Percentiles rank a stretch among this genome's conserved stretches.
phyloP scores from a whole-genome alignment of 192 early-diverging fungal species.

The Coemansia brasiliensis region DNA sequence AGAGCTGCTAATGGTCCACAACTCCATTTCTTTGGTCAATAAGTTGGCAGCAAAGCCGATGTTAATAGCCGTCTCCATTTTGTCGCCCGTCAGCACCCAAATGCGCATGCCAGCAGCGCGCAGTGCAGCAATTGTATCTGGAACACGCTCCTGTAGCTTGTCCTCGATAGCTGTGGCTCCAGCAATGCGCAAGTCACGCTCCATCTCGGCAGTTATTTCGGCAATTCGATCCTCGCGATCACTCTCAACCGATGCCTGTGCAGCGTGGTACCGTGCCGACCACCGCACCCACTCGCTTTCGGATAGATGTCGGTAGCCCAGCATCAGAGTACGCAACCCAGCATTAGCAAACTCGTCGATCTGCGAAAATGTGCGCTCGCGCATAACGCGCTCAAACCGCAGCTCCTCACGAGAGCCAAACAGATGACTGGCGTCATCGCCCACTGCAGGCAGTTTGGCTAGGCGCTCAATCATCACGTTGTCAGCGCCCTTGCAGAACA shows the following conservation, averaged over 20 bases:
- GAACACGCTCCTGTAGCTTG: conserved; percentile 93
- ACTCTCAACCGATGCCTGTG: conserved; percentile 65
- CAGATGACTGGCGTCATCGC: conserved; percentile 3
- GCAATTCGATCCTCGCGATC: conserved; percentile 77
- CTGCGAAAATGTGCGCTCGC: conserved; percentile 63
- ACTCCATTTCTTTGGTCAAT: conserved; percentile 67
- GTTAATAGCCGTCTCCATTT: conserved; percentile 98
- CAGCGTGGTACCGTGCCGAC: conserved; percentile 71
- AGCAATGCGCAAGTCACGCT: conserved; percentile 75
- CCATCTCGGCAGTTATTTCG: conserved; percentile 73
- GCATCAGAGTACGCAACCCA: conserved; percentile 87
- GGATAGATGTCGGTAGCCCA: conserved; percentile 75
- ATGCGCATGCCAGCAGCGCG: conserved; percentile 88
- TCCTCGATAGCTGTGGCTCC: conserved; percentile 98
- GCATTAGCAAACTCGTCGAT: conserved; percentile 77
- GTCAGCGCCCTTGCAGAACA: conserved; percentile 95
- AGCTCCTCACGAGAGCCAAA: conserved; percentile 44
- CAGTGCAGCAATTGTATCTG: conserved; percentile 82
- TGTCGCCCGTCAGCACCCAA: conserved; percentile 98
- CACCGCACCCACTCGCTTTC: conserved; percentile 75
- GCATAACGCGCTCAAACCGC: conserved; percentile 53
- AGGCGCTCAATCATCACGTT: conserved; percentile 87
- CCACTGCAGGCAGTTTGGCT: conserved; percentile 17
- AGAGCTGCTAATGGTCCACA: conserved; percentile 61
- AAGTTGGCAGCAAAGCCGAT: conserved; percentile 89